Evolutionary conservation across 805 yeast species (phyloP), one percentile per base, ranked within the genome.

Genomic region (Metschnikowia borealis): DNA sequence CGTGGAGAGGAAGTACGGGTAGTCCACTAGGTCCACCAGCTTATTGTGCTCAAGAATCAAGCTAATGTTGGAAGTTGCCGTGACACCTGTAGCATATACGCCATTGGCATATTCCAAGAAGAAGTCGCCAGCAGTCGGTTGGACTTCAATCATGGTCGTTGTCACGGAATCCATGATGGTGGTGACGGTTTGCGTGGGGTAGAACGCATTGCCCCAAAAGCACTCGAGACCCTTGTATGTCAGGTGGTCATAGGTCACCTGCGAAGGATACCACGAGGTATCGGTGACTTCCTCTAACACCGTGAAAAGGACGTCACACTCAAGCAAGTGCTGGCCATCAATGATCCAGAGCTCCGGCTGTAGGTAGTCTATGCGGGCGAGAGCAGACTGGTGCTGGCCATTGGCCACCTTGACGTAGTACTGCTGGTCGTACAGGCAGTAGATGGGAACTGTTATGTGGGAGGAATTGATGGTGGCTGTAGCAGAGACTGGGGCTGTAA

Each of bases 281-380:
- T 15, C 17, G 8, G 34, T 13, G 33, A 29, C 11, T n/a, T 31
- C 7, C 6, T 34, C 15, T 29, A 26, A 6, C 54, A 39, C 42
- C 17, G 56, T 3, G 17, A 46, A 40, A 8, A 66, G 42, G 18
- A 55, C 57, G 11, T 48, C 40, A 52, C 77, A 73, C 38, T 59
- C 58, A 36, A 56, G 51, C 41, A 69, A 52, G 3, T 46, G 41
- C 14, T 62, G 46, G 5, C 61, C 65, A 48, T 69, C 60, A 55
- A 72, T 54, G 17, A 68, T 69, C 76, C 76, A 73, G 2, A 70
- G 38, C 15, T 71, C 70, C 5, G 73, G 72, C 56, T 68, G 77
- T n/a, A 65, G 20, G 18, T 64, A 31, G 54, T 72, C 77, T 35
- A 70, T 39, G 35, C 71, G 56, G 1, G 66, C 52, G 14, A 56